These are phyloP conservation scores for Saccharomycopsis capsularis DNA, from an alignment of 805 yeast genomes.

Conservation along the genomic window DNA sequence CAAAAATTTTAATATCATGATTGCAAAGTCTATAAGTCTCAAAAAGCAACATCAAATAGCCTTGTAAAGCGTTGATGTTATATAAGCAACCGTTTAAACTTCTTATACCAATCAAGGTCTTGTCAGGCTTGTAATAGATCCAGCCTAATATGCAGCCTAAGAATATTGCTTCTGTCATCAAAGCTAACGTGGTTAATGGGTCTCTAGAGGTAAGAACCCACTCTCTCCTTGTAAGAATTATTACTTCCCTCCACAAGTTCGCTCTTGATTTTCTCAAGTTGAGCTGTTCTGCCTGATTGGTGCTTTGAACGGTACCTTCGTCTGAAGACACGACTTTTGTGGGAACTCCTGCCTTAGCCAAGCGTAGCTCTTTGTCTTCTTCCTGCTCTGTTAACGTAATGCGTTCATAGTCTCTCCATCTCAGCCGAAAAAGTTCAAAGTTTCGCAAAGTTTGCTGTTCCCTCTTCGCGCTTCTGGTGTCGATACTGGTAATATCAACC, in stretches of 20 bases:
- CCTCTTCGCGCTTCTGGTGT: slow-evolving; percentile 35
- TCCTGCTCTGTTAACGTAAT: neutral
- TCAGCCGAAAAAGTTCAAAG: slow-evolving; percentile 29
- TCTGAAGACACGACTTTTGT: slow-evolving; percentile 23
- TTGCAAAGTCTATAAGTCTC: slow-evolving; percentile 54
- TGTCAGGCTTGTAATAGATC: slow-evolving; percentile 63
- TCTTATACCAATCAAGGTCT: slow-evolving; percentile 56
- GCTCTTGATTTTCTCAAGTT: slow-evolving; percentile 25
- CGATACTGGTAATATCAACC: slow-evolving; percentile 52
- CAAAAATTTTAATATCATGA: slow-evolving; percentile 47
- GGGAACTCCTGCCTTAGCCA: slow-evolving; percentile 33
- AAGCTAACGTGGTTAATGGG: slow-evolving; percentile 39
- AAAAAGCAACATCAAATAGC: slow-evolving; percentile 48
- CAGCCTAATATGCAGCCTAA: slow-evolving; percentile 66
- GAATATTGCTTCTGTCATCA: slow-evolving; percentile 41
- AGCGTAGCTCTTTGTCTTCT: neutral
- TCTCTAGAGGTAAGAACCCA: slow-evolving; percentile 44
- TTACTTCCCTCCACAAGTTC: slow-evolving; percentile 37
- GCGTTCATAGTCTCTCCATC: slow-evolving; percentile 32
- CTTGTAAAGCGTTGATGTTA: slow-evolving; percentile 45
- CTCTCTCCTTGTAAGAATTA: slow-evolving; percentile 40
- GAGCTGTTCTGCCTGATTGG: too few species aligned
- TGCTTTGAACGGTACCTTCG: neutral
- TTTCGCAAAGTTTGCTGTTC: slow-evolving; percentile 31
- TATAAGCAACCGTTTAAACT: slow-evolving; percentile 49